Percentiles rank a stretch among this genome's conserved stretches.
Conservation (phyloP, 805 yeast species). For the Saccharomycopsis amapae region DNA sequence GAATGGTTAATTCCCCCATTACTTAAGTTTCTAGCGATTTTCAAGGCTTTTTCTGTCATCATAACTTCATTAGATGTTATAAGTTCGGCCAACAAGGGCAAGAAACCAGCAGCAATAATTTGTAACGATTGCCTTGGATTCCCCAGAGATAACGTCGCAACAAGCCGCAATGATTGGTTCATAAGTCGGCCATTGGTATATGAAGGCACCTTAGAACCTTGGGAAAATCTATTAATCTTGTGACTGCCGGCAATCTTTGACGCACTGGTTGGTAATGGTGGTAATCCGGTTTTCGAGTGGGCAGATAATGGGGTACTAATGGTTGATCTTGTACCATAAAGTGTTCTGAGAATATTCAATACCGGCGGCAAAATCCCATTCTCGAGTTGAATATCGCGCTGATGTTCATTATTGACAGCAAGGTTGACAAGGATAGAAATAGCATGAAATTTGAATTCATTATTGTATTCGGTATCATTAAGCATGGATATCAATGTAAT, state of each 20-base stretch:
- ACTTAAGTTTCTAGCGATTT: slow-evolving; percentile 17
- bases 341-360: slow-evolving; percentile 3
- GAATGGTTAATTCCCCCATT: slow-evolving; percentile 17
- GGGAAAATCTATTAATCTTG: neutral
- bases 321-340: neutral
- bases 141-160: slow-evolving; percentile 12
- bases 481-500: slow-evolving; percentile 12
- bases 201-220: neutral
- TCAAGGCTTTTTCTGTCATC: slow-evolving; percentile 15
- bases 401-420: slow-evolving; percentile 12
- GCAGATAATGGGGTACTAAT: too few species aligned
- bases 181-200: neutral
- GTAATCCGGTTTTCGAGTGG: too few species aligned
- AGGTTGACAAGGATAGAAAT: slow-evolving; percentile 10
- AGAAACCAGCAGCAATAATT: slow-evolving; percentile 15
- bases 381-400: slow-evolving; percentile 11
- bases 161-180: slow-evolving; percentile 4
- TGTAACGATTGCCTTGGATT: slow-evolving; percentile 18
- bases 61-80: slow-evolving; percentile 8
- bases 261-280: too few species aligned
- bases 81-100: slow-evolving; percentile 17
- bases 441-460: slow-evolving; percentile 6
- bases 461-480: slow-evolving; percentile 5
- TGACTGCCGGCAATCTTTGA: neutral
- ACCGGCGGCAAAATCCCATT: slow-evolving; percentile 10